Evolutionary conservation across 163 green algal species (phyloP).

Genomic region (Trebouxiophyceae sp.): DNA sequence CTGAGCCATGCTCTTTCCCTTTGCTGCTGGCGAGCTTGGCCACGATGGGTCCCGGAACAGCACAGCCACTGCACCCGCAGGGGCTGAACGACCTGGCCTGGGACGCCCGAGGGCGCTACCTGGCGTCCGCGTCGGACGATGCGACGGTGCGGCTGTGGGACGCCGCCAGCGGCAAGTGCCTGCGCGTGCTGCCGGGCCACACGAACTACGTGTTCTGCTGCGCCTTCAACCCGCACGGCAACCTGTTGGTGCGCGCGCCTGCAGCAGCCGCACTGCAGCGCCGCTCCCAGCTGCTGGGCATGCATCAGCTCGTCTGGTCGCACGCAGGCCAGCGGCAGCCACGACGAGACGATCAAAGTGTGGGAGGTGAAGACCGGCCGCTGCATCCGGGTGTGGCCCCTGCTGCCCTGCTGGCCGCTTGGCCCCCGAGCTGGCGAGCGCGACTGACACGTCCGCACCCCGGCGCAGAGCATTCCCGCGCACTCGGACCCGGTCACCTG

Average conservation of each 20-base stretch:
- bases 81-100: slow-evolving; percentile 75
- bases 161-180: slow-evolving; percentile 39
- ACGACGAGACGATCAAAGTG: slow-evolving; percentile 87
- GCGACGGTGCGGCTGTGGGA: slow-evolving; percentile 82
- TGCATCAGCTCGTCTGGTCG: slow-evolving; percentile 68
- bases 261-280: slow-evolving; percentile 72
- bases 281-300: slow-evolving; percentile 83
- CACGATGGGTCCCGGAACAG: background rate
- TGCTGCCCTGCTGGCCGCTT: background rate
- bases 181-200: slow-evolving; percentile 69
- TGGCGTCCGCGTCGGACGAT: slow-evolving; percentile 84
- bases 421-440: background rate
- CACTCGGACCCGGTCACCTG: slow-evolving; percentile 83
- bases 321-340: slow-evolving; percentile 69
- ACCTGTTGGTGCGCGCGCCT: slow-evolving; percentile 67
- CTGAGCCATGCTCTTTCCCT: too few species aligned
- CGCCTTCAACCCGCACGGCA: slow-evolving; percentile 65
- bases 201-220: slow-evolving; percentile 89
- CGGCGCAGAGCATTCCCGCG: slow-evolving; percentile 56
- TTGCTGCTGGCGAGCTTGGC: too few species aligned
- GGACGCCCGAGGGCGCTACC: slow-evolving; percentile 41
- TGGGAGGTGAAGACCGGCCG: slow-evolving; percentile 72
- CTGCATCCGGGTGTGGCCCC: slow-evolving; percentile 35
- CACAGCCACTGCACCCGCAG: slow-evolving; percentile 4
- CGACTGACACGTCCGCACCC: background rate